Conservation (phyloP, 2,329 filamentous ascomycete species). For the Beauveria scarabaeidicola region DNA sequence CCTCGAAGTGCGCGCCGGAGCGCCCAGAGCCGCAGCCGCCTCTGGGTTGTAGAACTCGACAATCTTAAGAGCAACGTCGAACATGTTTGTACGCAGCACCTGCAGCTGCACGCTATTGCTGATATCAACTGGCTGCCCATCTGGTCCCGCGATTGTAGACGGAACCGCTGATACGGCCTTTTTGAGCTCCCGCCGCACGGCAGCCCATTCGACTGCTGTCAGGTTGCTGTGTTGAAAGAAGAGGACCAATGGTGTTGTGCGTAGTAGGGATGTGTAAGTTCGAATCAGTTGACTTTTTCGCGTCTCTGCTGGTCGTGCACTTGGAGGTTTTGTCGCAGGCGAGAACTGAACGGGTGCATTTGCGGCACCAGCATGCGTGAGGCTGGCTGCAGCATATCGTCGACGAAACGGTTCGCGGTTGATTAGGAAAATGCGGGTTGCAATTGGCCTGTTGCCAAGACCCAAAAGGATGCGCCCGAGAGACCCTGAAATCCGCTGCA, state of each 20-base stretch:
- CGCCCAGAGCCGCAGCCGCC: slow-evolving; percentile 25
- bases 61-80: slow-evolving; percentile 74
- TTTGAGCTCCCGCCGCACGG: slow-evolving; percentile 34
- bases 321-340: slow-evolving; percentile 73
- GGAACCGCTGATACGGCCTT: slow-evolving; percentile 36
- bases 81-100: slow-evolving; percentile 82
- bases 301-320: slow-evolving; percentile 74
- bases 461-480: background rate
- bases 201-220: slow-evolving; percentile 54
- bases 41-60: slow-evolving; percentile 70
- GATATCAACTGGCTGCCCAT: slow-evolving; percentile 34
- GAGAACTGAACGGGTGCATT: slow-evolving; percentile 38
- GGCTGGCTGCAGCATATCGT: background rate
- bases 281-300: slow-evolving; percentile 84
- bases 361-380: slow-evolving; percentile 15
- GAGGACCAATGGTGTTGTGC: slow-evolving; percentile 74
- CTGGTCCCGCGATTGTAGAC: slow-evolving; percentile 18
- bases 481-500: background rate
- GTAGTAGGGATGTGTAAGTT: slow-evolving; percentile 80
- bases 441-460: background rate
- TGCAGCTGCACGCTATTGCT: slow-evolving; percentile 64
- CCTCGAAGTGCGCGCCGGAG: slow-evolving; percentile 21
- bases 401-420: background rate
- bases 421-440: background rate
- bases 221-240: slow-evolving; percentile 70